Evolutionary conservation across 1,284 basidiomycete species (phyloP).

Genomic region (Cutaneotrichosporon dermatis): DNA sequence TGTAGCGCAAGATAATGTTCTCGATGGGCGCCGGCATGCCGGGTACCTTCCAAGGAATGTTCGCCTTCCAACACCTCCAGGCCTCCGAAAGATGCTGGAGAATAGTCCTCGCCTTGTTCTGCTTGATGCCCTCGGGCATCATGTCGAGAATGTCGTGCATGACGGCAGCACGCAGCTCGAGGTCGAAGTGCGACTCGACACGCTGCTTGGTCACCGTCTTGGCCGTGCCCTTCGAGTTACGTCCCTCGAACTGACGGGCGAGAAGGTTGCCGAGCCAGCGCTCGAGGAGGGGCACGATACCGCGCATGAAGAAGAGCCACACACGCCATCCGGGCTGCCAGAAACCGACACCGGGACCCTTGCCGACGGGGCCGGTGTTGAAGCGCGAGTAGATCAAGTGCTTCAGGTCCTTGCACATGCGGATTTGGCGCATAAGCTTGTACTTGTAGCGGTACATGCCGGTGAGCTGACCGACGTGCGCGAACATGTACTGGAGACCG

Average conservation of each 20-base stretch:
- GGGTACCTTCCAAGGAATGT: slow-evolving; percentile 60
- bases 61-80: slow-evolving; percentile 85
- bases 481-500: slow-evolving; percentile 96
- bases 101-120: slow-evolving; percentile 82
- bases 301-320: slow-evolving; percentile 99
- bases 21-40: slow-evolving; percentile 80
- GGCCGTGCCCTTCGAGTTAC: slow-evolving; percentile 92
- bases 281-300: slow-evolving; percentile 94
- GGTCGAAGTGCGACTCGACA: slow-evolving; percentile 96
- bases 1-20: slow-evolving; percentile 97
- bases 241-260: slow-evolving; percentile 93
- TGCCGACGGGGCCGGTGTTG: slow-evolving; percentile 98
- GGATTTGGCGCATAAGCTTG: slow-evolving; percentile 98
- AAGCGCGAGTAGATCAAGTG: slow-evolving; percentile 74
- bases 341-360: slow-evolving; percentile 98
- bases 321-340: slow-evolving; percentile 99
- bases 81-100: slow-evolving; percentile 88
- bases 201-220: slow-evolving; percentile 98
- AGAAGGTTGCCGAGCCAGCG: slow-evolving; percentile 97
- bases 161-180: slow-evolving; percentile 94
- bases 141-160: slow-evolving; percentile 96
- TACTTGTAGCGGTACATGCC: slow-evolving; percentile 97
- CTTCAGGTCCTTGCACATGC: slow-evolving; percentile 99
- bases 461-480: slow-evolving; percentile 93
- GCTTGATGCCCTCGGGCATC: slow-evolving; percentile 99